Percentiles rank a stretch among this genome's conserved stretches.
Evolutionary conservation across 176 grass and related monocot genomes (phyloP).

Genomic region (Bromus sterilis): DNA sequence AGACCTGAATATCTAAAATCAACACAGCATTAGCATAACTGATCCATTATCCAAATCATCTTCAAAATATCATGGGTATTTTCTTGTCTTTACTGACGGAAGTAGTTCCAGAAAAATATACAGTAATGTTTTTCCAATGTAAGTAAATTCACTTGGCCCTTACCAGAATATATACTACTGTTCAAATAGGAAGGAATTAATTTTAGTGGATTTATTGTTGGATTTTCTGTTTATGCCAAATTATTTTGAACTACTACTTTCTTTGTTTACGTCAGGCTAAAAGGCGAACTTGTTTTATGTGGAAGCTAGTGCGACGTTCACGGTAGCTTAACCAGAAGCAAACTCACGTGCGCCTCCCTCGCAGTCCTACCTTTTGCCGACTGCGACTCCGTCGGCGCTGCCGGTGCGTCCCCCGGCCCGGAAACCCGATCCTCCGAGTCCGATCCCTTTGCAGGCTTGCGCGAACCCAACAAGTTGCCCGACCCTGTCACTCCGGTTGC

Average conservation of each 20-base stretch:
- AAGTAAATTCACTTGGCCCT: not conserved
- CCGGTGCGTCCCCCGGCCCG: not conserved
- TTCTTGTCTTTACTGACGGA: not conserved
- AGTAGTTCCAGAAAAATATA: not conserved
- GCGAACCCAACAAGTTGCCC: not conserved
- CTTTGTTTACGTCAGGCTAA: not conserved
- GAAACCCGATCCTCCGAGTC: conserved; percentile 35
- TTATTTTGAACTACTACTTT: not conserved
- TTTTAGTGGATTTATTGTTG: not conserved
- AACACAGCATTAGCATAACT: not conserved
- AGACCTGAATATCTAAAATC: not conserved
- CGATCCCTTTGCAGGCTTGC: not conserved
- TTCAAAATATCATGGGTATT: not conserved
- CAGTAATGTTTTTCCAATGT: too few relatives aligned
- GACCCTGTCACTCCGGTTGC: not conserved
- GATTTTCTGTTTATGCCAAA: not conserved
- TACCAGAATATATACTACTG: not conserved
- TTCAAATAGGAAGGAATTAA: not conserved
- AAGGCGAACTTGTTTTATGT: not conserved
- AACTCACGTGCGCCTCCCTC: not conserved
- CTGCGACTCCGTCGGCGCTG: too few relatives aligned
- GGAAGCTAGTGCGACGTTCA: conserved; percentile 3
- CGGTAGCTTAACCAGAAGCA: not conserved
- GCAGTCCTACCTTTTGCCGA: conserved; percentile 29
- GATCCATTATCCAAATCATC: not conserved